Conservation (phyloP, 2,329 filamentous ascomycete species). For the Rhytidhysteron rufulum region DNA sequence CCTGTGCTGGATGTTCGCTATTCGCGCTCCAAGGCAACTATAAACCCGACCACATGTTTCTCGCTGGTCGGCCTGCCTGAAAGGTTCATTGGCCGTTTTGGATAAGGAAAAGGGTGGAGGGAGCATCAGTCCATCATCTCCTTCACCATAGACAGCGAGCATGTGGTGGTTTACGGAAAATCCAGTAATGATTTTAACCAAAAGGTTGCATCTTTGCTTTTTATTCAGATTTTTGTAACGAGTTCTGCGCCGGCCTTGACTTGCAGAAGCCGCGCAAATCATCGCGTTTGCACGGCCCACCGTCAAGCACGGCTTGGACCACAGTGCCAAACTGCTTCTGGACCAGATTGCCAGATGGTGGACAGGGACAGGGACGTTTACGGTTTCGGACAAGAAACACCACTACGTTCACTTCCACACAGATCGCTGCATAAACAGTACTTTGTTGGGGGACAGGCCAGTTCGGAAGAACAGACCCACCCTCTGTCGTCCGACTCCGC, state of each 20-base stretch:
- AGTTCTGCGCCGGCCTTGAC: conserved; percentile 16
- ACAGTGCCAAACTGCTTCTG: neutral
- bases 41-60: conserved; percentile 9
- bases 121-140: neutral
- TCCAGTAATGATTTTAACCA: neutral
- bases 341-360: conserved; percentile 11
- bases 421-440: neutral
- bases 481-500: conserved; percentile 2
- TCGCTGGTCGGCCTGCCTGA: conserved; percentile 22
- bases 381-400: conserved; percentile 14
- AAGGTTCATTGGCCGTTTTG: conserved; percentile 18
- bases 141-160: neutral
- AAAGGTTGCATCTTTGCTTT: conserved; percentile 5
- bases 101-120: conserved; percentile 16
- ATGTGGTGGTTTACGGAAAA: no score
- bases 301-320: conserved; percentile 1
- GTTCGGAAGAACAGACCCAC: conserved; percentile 4
- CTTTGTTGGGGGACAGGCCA: neutral
- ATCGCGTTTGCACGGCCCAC: conserved; percentile 31
- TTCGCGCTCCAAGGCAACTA: conserved; percentile 10
- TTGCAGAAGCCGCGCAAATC: conserved; percentile 30
- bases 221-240: conserved; percentile 5
- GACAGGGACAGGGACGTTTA: conserved; percentile 15
- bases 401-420: no score
- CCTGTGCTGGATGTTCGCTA: conserved; percentile 26